phyloP scores from a whole-genome alignment of 495 filamentous ascomycete species.

The Echria macrotheca region DNA sequence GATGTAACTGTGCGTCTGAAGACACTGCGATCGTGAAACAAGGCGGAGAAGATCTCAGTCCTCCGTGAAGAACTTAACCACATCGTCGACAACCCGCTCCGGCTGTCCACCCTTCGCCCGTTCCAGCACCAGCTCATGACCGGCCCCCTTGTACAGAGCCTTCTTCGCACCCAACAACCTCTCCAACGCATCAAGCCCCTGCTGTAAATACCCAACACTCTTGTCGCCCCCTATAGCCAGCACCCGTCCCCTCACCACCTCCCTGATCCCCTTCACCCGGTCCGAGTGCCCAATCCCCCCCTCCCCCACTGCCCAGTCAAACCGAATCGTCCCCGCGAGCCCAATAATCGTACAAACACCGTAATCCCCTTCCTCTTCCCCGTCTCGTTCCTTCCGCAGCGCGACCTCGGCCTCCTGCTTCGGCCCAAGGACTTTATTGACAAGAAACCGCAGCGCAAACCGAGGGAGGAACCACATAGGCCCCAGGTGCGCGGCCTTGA shows the following conservation, averaged over 20 bases:
- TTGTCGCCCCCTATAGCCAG: slow-evolving; percentile 1
- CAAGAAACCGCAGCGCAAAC: background rate
- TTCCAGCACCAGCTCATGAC: background rate
- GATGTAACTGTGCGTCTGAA: too few species aligned
- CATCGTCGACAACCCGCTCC: background rate
- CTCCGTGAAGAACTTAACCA: background rate
- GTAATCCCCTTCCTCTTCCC: background rate
- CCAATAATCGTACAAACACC: background rate
- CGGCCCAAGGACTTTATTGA: background rate
- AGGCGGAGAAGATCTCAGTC: too few species aligned
- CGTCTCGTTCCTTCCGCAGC: background rate
- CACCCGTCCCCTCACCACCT: background rate
- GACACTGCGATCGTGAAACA: too few species aligned
- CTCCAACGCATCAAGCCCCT: background rate
- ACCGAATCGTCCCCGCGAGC: background rate
- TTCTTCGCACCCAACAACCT: background rate
- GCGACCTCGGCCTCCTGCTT: background rate
- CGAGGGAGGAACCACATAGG: background rate
- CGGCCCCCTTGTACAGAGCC: background rate
- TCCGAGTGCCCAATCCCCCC: background rate
- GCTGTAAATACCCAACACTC: background rate
- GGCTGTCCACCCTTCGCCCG: background rate
- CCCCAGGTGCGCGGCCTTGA: background rate
- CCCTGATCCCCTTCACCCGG: background rate
- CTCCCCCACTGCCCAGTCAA: slow-evolving; percentile 3